Percentiles rank a stretch among this genome's conserved stretches.
These are phyloP conservation scores for Lepidium sativum DNA, from an alignment of 345 rosid genomes.

Conservation along the genomic window DNA sequence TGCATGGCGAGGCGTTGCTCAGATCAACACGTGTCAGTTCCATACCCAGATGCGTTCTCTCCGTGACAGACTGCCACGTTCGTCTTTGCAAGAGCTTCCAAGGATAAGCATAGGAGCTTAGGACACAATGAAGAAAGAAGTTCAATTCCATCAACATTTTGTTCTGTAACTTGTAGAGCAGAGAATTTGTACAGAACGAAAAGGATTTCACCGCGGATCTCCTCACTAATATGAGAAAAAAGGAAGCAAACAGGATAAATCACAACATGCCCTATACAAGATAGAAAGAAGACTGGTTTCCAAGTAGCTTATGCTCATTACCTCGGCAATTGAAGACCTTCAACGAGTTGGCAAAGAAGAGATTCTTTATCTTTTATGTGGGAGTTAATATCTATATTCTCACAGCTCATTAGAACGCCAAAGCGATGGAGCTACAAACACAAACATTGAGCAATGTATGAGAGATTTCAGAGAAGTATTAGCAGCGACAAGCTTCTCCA, in stretches of 20 bases:
- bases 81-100: conserved; percentile 81
- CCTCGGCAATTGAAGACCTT: conserved; percentile 89
- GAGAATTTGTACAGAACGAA: conserved; percentile 65
- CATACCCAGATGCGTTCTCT: too few species aligned
- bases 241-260: conserved; percentile 9
- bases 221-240: conserved; percentile 47
- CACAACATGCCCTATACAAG: neutral
- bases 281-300: neutral
- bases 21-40: too few species aligned
- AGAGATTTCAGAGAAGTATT: too few species aligned
- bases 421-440: conserved; percentile 69
- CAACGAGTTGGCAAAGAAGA: conserved; percentile 52
- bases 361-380: conserved; percentile 48
- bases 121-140: conserved; percentile 44
- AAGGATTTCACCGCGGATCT: conserved; percentile 83
- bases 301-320: conserved; percentile 16
- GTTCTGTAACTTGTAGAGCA: conserved; percentile 22
- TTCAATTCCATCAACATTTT: conserved; percentile 34
- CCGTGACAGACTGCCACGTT: too few species aligned
- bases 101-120: conserved; percentile 48
- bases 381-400: conserved; percentile 27
- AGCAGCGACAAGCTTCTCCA: neutral
- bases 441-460: neutral
- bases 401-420: conserved; percentile 54
- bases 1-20: too few species aligned